A percentile compares a stretch with the other conserved stretches of the same genome.
phyloP scores from a whole-genome alignment of 352 stramenopile genomes.

The Globisporangium mamillatum region DNA sequence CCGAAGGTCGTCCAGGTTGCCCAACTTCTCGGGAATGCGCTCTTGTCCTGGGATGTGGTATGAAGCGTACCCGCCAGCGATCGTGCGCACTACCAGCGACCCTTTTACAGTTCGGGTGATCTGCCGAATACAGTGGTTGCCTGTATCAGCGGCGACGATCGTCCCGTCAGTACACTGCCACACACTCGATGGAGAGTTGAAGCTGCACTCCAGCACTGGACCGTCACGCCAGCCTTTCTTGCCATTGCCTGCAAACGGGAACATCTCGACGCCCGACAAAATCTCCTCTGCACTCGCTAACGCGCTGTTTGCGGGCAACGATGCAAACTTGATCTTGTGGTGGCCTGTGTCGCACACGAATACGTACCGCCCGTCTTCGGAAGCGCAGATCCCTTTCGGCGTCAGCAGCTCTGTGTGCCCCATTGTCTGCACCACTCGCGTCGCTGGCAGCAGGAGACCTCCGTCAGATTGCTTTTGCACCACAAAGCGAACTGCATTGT shows the following conservation, averaged over 20 bases:
- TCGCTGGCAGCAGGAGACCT: background rate
- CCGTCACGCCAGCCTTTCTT: slow-evolving; percentile 46
- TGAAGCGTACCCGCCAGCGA: slow-evolving; percentile 27
- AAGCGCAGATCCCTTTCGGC: slow-evolving; percentile 43
- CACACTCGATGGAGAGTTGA: slow-evolving; percentile 37
- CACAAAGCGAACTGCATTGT: slow-evolving; percentile 40
- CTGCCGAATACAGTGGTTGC: slow-evolving; percentile 55
- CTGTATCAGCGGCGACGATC: slow-evolving; percentile 45
- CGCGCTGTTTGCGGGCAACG: slow-evolving; percentile 26
- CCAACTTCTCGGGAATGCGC: slow-evolving; percentile 4
- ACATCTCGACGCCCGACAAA: slow-evolving; percentile 32
- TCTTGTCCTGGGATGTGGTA: slow-evolving; percentile 6
- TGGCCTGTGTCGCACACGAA: slow-evolving; percentile 59
- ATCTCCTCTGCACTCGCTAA: slow-evolving; percentile 16
- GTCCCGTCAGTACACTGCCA: slow-evolving; percentile 37
- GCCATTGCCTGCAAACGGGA: slow-evolving; percentile 40
- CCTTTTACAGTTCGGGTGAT: slow-evolving; percentile 26
- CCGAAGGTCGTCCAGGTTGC: slow-evolving; percentile 5
- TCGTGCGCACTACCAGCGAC: slow-evolving; percentile 33
- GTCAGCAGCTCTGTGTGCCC: slow-evolving; percentile 32
- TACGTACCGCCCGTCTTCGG: slow-evolving; percentile 36
- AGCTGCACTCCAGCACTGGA: slow-evolving; percentile 31
- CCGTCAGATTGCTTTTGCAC: slow-evolving; percentile 9
- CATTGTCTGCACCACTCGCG: slow-evolving; percentile 24
- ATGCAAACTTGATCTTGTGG: slow-evolving; percentile 48